These are phyloP conservation scores for carrot (Daucus carota) DNA, from an alignment of 129 eudicot species.

Conservation along the genomic window DNA sequence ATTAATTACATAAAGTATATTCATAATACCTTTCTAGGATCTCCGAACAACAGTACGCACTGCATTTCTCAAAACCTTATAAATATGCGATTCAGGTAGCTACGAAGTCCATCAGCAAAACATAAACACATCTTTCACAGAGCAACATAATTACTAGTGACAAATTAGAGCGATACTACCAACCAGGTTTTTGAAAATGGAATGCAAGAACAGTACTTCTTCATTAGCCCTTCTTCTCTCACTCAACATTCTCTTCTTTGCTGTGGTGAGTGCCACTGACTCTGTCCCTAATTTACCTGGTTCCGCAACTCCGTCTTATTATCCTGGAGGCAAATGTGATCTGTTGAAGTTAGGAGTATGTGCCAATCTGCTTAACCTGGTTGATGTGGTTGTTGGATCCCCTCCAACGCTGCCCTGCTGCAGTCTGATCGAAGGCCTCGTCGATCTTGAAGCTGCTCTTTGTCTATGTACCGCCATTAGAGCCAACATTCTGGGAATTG, in stretches of 20 bases:
- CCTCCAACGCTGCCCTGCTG: slow-evolving; percentile 31
- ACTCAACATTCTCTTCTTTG: not conserved
- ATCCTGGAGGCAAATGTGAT: not conserved
- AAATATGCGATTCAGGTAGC: not conserved
- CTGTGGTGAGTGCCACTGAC: not conserved
- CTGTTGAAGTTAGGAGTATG: not conserved
- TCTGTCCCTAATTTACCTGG: not conserved
- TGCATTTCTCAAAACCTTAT: no score
- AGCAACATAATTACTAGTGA: no score
- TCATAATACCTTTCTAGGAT: no score
- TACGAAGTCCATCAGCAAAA: not conserved
- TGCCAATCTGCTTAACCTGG: not conserved
- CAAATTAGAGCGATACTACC: not conserved
- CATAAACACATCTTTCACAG: not conserved
- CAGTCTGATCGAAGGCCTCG: slow-evolving; percentile 37
- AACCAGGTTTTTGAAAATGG: not conserved
- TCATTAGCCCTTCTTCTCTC: not conserved
- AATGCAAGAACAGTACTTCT: not conserved
- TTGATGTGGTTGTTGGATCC: not conserved
- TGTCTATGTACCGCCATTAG: slow-evolving; percentile 65
- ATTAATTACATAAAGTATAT: no score
- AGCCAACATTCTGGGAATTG: slow-evolving; percentile 50
- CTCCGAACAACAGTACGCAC: no score
- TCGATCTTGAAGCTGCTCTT: slow-evolving; percentile 54
- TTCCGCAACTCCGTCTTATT: not conserved